These are phyloP conservation scores for Cardamine chenopodiifolia DNA, from an alignment of 345 rosid species.

Conservation along the genomic window DNA sequence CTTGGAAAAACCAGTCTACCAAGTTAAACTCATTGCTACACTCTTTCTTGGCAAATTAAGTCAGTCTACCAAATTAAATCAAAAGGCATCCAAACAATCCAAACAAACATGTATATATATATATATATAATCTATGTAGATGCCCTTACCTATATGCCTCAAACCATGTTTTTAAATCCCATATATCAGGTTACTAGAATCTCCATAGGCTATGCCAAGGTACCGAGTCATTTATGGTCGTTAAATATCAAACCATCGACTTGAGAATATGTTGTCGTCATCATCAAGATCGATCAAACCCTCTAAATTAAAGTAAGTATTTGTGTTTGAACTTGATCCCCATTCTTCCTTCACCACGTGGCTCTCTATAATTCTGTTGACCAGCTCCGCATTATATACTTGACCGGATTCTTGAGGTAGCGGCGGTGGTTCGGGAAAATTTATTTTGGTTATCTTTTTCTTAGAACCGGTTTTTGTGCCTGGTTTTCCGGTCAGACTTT, in stretches of 20 bases:
- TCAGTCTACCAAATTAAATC: slow-evolving; percentile 30
- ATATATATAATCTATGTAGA: slow-evolving; percentile 7
- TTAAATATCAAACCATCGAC: slow-evolving; percentile 43
- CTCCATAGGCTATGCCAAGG: slow-evolving; percentile 14
- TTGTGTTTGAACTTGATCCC: slow-evolving; percentile 42
- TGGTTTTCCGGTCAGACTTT: slow-evolving; percentile 87
- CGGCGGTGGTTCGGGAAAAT: neutral
- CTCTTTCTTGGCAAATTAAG: slow-evolving; percentile 21
- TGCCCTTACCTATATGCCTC: slow-evolving; percentile 7
- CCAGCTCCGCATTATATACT: slow-evolving; percentile 14
- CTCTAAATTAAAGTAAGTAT: slow-evolving; percentile 40
- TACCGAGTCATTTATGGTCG: neutral
- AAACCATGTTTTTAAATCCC: slow-evolving; percentile 9
- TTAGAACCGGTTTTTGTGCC: slow-evolving; percentile 29
- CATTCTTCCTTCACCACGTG: slow-evolving; percentile 40
- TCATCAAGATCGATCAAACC: slow-evolving; percentile 38
- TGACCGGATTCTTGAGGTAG: slow-evolving; percentile 16
- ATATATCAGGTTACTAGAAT: neutral
- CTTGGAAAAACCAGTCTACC: slow-evolving; percentile 26
- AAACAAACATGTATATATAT: slow-evolving; percentile 10
- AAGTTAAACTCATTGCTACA: slow-evolving; percentile 27
- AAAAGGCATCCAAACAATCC: slow-evolving; percentile 9
- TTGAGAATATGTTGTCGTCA: slow-evolving; percentile 39
- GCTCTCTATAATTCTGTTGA: slow-evolving; percentile 23
- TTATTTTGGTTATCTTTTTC: slow-evolving; percentile 15